Conservation (phyloP, 495 filamentous ascomycete species). For the Aspergillus homomorphus region DNA sequence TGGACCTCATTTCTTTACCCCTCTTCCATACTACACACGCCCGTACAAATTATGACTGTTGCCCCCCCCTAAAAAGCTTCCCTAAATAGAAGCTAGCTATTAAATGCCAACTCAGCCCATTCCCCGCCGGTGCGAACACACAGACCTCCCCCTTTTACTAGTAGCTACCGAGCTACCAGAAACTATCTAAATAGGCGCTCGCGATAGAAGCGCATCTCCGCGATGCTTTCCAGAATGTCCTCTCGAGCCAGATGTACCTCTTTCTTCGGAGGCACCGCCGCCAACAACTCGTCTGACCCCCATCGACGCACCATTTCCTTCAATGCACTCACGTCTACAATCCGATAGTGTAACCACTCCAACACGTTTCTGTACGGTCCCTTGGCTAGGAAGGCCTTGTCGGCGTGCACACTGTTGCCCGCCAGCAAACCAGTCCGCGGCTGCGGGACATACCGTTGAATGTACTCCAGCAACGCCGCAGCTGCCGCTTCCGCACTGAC, state of each 20-base stretch:
- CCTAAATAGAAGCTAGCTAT: background rate
- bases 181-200: conserved; percentile 30
- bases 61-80: background rate
- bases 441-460: conserved; percentile 64
- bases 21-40: background rate
- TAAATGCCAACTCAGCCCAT: background rate
- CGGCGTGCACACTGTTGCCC: conserved; percentile 89
- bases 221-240: conserved; percentile 95
- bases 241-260: conserved; percentile 75
- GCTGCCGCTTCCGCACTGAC: conserved; percentile 72
- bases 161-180: conserved; percentile 2
- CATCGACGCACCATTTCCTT: conserved; percentile 87
- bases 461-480: conserved; percentile 69
- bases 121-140: background rate
- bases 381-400: conserved; percentile 76
- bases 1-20: background rate
- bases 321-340: conserved; percentile 85
- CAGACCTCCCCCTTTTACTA: background rate
- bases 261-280: conserved; percentile 65
- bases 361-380: conserved; percentile 69
- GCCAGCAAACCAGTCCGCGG: conserved; percentile 68
- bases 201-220: conserved; percentile 79
- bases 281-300: conserved; percentile 59
- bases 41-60: background rate
- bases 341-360: conserved; percentile 79